These are phyloP conservation scores for Gentiana macrophylla DNA, from an alignment of 257 asterid species.

Conservation along the genomic window DNA sequence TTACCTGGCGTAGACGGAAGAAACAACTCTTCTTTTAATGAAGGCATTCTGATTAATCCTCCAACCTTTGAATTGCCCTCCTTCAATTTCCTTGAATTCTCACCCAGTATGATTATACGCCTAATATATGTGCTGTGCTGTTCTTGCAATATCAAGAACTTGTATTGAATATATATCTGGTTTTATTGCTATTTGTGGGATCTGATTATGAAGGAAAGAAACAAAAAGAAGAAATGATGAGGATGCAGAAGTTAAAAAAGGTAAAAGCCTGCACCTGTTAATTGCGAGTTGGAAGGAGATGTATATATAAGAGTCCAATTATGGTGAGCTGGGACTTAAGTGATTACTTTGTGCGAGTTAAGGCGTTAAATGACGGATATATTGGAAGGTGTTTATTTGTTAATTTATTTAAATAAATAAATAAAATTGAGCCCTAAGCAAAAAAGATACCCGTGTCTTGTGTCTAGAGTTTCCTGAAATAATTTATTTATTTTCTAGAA, in stretches of 20 bases:
- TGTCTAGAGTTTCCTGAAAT: too few species aligned
- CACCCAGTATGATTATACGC: background rate
- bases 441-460: too few species aligned
- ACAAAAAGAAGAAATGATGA: background rate
- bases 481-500: too few species aligned
- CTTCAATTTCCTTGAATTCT: background rate
- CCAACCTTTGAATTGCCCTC: background rate
- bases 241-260: conserved; percentile 35
- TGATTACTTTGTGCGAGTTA: conserved; percentile 31
- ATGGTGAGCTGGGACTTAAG: conserved; percentile 28
- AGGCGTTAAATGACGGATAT: conserved; percentile 43
- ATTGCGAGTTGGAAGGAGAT: conserved; percentile 7
- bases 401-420: background rate
- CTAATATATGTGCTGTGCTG: background rate
- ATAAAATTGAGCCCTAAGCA: too few species aligned
- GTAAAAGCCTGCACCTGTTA: conserved; percentile 40
- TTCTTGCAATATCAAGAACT: background rate
- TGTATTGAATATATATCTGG: background rate
- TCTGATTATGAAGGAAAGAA: background rate
- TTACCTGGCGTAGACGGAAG: conserved; percentile 74
- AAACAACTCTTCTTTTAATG: conserved; percentile 37
- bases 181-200: background rate
- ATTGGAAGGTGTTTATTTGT: conserved; percentile 7
- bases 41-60: conserved; percentile 27
- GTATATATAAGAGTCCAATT: conserved; percentile 19